Percentiles rank a stretch among this genome's conserved stretches.
Conservation (phyloP, 768 basidiomycete genomes). For the Lyophyllum atratum region DNA sequence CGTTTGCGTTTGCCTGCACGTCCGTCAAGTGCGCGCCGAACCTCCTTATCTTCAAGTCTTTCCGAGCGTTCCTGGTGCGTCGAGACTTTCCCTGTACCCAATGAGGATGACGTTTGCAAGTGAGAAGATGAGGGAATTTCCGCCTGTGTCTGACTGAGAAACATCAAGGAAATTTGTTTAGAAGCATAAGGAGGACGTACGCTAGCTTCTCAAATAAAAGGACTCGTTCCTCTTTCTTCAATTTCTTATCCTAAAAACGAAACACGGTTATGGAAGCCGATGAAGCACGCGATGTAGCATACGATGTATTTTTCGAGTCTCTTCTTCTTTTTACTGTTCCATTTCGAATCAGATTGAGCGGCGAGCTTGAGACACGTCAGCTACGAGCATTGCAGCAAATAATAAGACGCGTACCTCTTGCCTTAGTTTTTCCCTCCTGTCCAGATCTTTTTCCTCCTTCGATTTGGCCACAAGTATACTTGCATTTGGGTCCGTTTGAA, state of each 20-base stretch:
- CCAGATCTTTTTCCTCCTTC: slow-evolving; percentile 59
- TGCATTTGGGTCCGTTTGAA: slow-evolving; percentile 55
- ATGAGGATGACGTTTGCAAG: slow-evolving; percentile 79
- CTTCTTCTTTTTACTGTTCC: slow-evolving; percentile 85
- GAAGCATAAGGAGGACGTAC: slow-evolving; percentile 44
- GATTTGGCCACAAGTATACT: slow-evolving; percentile 59
- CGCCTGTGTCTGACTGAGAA: slow-evolving; percentile 73
- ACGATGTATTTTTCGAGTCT: slow-evolving; percentile 93
- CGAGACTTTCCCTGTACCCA: slow-evolving; percentile 70
- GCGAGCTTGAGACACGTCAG: slow-evolving; percentile 36
- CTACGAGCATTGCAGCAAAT: background rate
- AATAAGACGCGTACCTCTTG: slow-evolving; percentile 50
- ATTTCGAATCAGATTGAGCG: slow-evolving; percentile 64
- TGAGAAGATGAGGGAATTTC: slow-evolving; percentile 55
- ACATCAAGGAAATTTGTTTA: slow-evolving; percentile 22
- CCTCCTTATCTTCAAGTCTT: slow-evolving; percentile 58
- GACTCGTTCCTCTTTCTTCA: slow-evolving; percentile 86
- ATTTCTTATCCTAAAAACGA: slow-evolving; percentile 74
- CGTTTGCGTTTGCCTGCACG: slow-evolving; percentile 52
- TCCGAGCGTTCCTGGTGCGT: slow-evolving; percentile 65
- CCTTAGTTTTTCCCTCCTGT: slow-evolving; percentile 58
- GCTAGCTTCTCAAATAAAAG: slow-evolving; percentile 78
- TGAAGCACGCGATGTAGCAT: slow-evolving; percentile 24
- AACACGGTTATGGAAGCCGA: slow-evolving; percentile 2
- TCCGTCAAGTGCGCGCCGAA: slow-evolving; percentile 54